Evolutionary conservation across 371 early-diverging fungal species (phyloP).

Genomic region (Rhizomucor pusillus): DNA sequence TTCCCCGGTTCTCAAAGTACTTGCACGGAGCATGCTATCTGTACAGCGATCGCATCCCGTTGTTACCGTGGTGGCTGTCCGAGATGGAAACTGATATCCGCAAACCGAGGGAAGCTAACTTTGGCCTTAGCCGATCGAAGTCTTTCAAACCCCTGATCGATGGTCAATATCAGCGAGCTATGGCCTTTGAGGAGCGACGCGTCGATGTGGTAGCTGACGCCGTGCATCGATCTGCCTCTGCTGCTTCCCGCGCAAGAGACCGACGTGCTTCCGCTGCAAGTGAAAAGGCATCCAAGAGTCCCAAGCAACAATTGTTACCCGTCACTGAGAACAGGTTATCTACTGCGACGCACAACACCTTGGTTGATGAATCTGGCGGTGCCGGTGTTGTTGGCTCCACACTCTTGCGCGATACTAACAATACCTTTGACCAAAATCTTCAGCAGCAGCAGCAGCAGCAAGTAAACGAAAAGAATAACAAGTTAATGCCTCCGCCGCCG

Average conservation of each 20-base stretch:
- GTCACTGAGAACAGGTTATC: neutral
- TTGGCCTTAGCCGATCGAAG: conserved; percentile 47
- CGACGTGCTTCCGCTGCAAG: neutral
- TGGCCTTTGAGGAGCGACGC: conserved; percentile 35
- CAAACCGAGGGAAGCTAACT: conserved; percentile 55
- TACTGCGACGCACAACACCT: neutral
- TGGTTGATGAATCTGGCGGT: neutral
- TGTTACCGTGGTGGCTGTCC: conserved; percentile 98
- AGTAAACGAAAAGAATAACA: too few species aligned
- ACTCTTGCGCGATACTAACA: neutral
- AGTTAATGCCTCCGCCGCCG: too few species aligned
- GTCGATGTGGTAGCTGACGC: conserved; percentile 15
- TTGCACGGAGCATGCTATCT: conserved; percentile 95
- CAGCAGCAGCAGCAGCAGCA: too few species aligned
- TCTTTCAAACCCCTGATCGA: conserved; percentile 49
- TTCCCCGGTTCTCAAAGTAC: conserved; percentile 98
- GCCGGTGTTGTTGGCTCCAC: neutral
- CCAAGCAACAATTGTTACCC: neutral
- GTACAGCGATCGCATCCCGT: conserved; percentile 78
- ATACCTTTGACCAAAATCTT: neutral
- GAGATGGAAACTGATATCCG: conserved; percentile 94
- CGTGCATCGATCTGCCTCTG: too few species aligned
- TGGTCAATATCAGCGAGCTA: conserved; percentile 41
- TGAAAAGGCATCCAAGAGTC: neutral
- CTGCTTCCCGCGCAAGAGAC: neutral